Evolutionary conservation across 2,329 filamentous ascomycete species (phyloP), one percentile per base, ranked within the genome.

Genomic region (Stemphylium beticola): DNA sequence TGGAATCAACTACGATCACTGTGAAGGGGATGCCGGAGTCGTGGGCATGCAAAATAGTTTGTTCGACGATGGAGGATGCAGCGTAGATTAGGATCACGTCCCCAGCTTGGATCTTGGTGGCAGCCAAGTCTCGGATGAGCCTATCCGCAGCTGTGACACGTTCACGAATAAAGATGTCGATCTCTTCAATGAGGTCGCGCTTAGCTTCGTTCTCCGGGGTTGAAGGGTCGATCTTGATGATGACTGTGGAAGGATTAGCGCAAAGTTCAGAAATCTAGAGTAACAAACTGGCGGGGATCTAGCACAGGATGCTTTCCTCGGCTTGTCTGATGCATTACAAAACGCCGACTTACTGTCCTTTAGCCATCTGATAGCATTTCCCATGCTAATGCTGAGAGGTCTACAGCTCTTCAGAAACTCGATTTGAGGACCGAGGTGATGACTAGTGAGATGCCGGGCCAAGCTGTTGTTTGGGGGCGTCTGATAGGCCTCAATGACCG

Each of bases 301-400:
- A 36, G 42, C 36, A 32, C 18, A 17, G 4, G 2, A 29, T 24
- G 17, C 18, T 34, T 15, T 31, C 10, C 4, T 33, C 17, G 26
- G 14, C 12, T 26, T n/a, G 8, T 22, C 24, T 31, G 31, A 9
- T 6, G 7, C 17, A 15, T 47, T 29, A 24, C 4, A 29, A 42
- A 49, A 54, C 11, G 4, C n/a, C 31, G 33, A 52, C 62, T 62
- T 62, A 71, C 66, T 57, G 42, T 96, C 86, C 80, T 99, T 99
- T 44, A 99, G 83, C 83, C 92, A 93, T 49, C 95, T 87, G 72
- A 99, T 96, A 32, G 92, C 92, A 74, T 98, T 99, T 57, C 95
- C 95, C 88, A 98, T 96, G 58, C 91, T 92, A 76, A 96, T 95
- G 63, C 91, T 96, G 78, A 99, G 90, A 31, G 95, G 93, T n/a